These are phyloP conservation scores for Gossypium raimondii DNA, from an alignment of 345 rosid species.

Conservation along the genomic window DNA sequence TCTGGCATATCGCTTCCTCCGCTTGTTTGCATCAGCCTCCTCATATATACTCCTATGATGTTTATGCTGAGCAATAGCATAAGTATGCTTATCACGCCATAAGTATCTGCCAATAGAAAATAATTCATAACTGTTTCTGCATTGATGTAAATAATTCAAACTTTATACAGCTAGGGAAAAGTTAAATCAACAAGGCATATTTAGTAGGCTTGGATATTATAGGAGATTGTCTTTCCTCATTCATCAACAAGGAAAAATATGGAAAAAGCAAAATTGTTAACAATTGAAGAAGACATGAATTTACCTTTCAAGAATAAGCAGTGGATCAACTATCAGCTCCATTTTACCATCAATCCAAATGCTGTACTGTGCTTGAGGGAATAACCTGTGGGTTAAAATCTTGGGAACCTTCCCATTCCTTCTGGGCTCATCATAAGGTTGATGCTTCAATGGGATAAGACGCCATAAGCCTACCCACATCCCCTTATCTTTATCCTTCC, in stretches of 20 bases:
- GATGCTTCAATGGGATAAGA: slow-evolving; percentile 66
- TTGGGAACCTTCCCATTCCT: slow-evolving; percentile 78
- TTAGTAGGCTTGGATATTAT: not conserved
- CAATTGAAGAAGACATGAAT: not conserved
- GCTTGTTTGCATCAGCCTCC: slow-evolving; percentile 96
- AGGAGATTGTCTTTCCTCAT: not conserved
- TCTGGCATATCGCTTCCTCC: slow-evolving; percentile 90
- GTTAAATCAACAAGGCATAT: not conserved
- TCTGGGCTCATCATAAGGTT: slow-evolving; percentile 93
- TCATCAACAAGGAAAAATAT: not conserved
- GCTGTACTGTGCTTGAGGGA: slow-evolving; percentile 89
- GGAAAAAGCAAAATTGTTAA: not conserved
- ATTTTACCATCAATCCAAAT: slow-evolving; percentile 99
- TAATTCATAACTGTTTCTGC: slow-evolving; percentile 4
- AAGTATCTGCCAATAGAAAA: slow-evolving; percentile 52
- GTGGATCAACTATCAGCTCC: slow-evolving; percentile 92
- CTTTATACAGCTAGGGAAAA: not conserved
- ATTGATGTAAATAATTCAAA: not conserved
- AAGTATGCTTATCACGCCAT: slow-evolving; percentile 88
- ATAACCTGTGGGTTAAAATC: slow-evolving; percentile 92
- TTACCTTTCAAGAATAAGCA: slow-evolving; percentile 88
- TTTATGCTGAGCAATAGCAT: slow-evolving; percentile 95
- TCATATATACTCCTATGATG: slow-evolving; percentile 86
- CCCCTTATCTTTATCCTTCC: slow-evolving; percentile 62
- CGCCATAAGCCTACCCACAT: slow-evolving; percentile 97